Percentiles rank a stretch among this genome's conserved stretches.
These are phyloP conservation scores for Exophiala mesophila DNA, from an alignment of 2,329 filamentous ascomycete species.

Conservation along the genomic window DNA sequence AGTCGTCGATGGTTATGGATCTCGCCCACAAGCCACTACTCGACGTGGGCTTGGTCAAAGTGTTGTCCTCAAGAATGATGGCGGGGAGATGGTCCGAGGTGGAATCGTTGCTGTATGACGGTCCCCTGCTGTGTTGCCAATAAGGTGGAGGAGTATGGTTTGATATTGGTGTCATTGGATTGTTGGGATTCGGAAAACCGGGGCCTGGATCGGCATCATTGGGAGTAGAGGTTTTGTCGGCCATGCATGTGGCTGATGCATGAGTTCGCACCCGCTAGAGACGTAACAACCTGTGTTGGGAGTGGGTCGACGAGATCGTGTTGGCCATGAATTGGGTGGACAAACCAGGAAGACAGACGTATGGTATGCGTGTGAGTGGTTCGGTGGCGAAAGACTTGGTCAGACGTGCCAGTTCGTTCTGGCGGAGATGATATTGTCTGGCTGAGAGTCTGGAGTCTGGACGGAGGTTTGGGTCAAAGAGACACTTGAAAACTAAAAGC, in stretches of 20 bases:
- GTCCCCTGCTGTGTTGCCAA: slow-evolving; percentile 41
- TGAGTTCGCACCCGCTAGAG: not conserved
- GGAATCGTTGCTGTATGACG: slow-evolving; percentile 38
- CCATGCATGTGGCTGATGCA: slow-evolving; percentile 17
- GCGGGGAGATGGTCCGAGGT: slow-evolving; percentile 39
- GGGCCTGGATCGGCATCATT: slow-evolving; percentile 6
- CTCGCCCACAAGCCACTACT: slow-evolving; percentile 59
- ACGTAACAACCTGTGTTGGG: too few species aligned
- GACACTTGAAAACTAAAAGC: too few species aligned
- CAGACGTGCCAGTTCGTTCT: too few species aligned
- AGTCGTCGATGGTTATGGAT: slow-evolving; percentile 57
- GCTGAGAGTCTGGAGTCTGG: too few species aligned
- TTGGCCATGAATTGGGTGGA: not conserved
- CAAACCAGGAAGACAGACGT: too few species aligned
- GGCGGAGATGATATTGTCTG: too few species aligned
- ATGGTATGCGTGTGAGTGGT: too few species aligned
- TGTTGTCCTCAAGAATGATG: slow-evolving; percentile 62
- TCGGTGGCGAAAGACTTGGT: too few species aligned
- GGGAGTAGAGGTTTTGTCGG: slow-evolving; percentile 6
- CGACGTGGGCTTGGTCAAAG: slow-evolving; percentile 48
- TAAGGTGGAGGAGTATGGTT: slow-evolving; percentile 35
- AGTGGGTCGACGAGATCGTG: not conserved
- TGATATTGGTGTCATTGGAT: slow-evolving; percentile 2
- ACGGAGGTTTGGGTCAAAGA: too few species aligned
- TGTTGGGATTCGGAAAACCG: slow-evolving; percentile 1